Conservation (phyloP, 2,329 filamentous ascomycete genomes). For the Cryphonectria naterciae region DNA sequence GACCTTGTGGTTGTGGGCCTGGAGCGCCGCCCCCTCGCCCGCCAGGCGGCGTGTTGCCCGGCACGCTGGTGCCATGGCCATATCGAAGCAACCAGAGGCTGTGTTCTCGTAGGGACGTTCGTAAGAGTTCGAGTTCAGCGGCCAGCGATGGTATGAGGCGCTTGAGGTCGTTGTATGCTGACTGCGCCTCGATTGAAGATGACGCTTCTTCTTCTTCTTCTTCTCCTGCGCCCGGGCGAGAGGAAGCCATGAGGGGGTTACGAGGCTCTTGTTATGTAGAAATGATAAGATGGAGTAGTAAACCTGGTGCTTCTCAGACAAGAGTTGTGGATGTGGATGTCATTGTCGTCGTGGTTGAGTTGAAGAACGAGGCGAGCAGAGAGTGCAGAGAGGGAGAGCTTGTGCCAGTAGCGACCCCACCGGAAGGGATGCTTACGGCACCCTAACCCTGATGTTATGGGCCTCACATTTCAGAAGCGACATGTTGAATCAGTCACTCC, state of each 20-base stretch:
- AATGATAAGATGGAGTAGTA: not conserved
- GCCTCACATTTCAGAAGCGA: not conserved
- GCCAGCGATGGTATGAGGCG: conserved; percentile 36
- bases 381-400: not conserved
- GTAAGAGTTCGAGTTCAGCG: conserved; percentile 36
- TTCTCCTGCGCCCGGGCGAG: not conserved
- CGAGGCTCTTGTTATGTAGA: not conserved
- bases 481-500: not conserved
- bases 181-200: conserved; percentile 27
- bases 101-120: conserved; percentile 38
- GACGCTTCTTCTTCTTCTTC: conserved; percentile 14
- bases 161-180: conserved; percentile 36
- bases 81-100: conserved; percentile 38
- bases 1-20: not conserved
- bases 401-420: not conserved
- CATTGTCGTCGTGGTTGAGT: not conserved
- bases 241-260: conserved; percentile 6
- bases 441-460: not conserved
- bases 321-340: not conserved
- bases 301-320: not conserved
- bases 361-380: not conserved
- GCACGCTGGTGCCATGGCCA: conserved; percentile 30
- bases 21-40: not conserved
- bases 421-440: not conserved
- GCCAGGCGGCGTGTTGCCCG: conserved; percentile 7